A percentile compares a stretch with the other conserved stretches of the same genome.
phyloP scores from a whole-genome alignment of 2,329 filamentous ascomycete genomes.

The Didymella arachidicola region DNA sequence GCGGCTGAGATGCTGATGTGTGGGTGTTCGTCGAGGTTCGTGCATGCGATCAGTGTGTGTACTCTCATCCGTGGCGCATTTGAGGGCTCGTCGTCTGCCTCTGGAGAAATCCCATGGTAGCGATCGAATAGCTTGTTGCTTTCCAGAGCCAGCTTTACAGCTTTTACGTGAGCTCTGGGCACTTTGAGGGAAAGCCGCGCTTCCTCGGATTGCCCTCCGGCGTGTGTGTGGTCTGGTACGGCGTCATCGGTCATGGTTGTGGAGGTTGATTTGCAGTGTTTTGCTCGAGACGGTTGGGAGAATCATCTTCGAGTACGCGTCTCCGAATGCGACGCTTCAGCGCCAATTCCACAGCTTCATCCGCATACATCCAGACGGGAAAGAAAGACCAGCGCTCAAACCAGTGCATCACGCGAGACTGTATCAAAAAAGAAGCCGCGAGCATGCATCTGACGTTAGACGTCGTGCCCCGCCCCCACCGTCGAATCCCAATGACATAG shows the following conservation, averaged over 20 bases:
- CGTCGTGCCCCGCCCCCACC: conserved; percentile 38
- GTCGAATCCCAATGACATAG: neutral
- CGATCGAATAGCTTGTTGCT: conserved; percentile 37
- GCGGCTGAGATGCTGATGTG: no score
- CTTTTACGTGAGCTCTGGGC: conserved; percentile 48
- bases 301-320: neutral
- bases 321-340: neutral
- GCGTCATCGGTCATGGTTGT: conserved; percentile 4
- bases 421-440: neutral
- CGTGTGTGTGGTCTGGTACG: neutral
- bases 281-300: neutral
- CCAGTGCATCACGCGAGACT: neutral
- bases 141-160: conserved; percentile 51
- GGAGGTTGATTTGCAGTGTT: conserved; percentile 1
- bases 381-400: no score
- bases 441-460: neutral
- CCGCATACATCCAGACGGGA: neutral
- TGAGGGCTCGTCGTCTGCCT: no score
- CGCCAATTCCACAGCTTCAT: neutral
- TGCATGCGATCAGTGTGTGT: neutral
- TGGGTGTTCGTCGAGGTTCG: no score
- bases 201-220: neutral
- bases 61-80: no score
- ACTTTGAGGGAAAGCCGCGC: conserved; percentile 31
- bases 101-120: conserved; percentile 37